phyloP scores from a whole-genome alignment of 768 basidiomycete species.

The Xerocomellus amylosporus region DNA sequence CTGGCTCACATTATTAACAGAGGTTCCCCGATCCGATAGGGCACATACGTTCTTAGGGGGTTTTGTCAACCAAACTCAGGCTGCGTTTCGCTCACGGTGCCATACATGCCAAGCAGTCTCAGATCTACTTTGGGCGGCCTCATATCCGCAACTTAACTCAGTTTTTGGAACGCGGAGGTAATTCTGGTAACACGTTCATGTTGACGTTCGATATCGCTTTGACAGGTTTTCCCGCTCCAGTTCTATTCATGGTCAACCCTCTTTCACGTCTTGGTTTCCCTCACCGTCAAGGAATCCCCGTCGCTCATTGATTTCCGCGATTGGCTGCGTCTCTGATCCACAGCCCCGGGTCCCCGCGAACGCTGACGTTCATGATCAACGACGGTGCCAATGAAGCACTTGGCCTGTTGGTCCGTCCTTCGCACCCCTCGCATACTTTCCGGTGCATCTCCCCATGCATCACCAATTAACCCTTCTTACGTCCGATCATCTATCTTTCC shows the following conservation, averaged over 20 bases:
- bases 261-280: not conserved
- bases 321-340: not conserved
- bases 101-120: not conserved
- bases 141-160: conserved; percentile 11
- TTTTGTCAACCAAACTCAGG: conserved; percentile 11
- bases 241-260: conserved; percentile 1
- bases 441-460: not conserved
- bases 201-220: conserved; percentile 5
- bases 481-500: conserved; percentile 7
- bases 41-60: not conserved
- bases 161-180: conserved; percentile 4
- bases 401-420: not conserved
- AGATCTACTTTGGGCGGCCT: not conserved
- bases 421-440: not conserved
- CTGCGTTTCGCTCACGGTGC: conserved; percentile 1
- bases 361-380: not conserved
- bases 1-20: not conserved
- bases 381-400: not conserved
- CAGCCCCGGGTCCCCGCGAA: not conserved
- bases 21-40: no score
- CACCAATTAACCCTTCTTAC: not conserved
- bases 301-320: not conserved
- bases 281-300: not conserved
- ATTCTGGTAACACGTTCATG: conserved; percentile 12
- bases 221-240: conserved; percentile 15